phyloP scores from a whole-genome alignment of 108 stramenopile species.

The Parietichytrium sp. region DNA sequence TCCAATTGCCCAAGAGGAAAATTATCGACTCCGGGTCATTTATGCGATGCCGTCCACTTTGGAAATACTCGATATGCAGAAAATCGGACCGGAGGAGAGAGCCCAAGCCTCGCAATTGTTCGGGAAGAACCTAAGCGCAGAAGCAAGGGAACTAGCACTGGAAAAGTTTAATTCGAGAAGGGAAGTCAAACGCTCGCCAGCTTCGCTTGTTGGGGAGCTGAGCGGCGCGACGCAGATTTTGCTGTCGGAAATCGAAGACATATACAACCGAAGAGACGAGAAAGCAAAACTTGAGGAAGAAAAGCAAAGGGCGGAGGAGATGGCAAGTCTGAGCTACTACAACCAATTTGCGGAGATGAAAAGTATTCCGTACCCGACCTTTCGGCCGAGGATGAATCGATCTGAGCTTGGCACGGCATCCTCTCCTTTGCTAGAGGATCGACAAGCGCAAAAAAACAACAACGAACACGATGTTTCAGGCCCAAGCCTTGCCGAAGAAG shows the following conservation, averaged over 20 bases:
- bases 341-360: no score
- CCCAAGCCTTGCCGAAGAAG: no score
- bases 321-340: no score
- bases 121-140: background rate
- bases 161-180: background rate
- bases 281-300: no score
- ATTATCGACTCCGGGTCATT: constrained; percentile 16
- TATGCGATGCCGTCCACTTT: constrained; percentile 22
- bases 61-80: constrained; percentile 6
- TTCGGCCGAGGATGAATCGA: no score
- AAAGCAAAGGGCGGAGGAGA: no score
- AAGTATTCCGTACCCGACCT: no score
- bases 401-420: no score
- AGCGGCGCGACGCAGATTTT: background rate
- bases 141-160: background rate
- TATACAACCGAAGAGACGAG: no score
- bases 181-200: background rate
- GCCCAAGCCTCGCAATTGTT: background rate
- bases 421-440: no score
- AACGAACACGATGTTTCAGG: no score
- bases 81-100: background rate
- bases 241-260: background rate
- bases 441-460: no score
- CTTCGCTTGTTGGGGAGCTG: constrained; percentile 24
- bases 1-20: constrained; percentile 15